phyloP scores from a whole-genome alignment of 2,329 filamentous ascomycete genomes.

The Penicillium sp. region DNA sequence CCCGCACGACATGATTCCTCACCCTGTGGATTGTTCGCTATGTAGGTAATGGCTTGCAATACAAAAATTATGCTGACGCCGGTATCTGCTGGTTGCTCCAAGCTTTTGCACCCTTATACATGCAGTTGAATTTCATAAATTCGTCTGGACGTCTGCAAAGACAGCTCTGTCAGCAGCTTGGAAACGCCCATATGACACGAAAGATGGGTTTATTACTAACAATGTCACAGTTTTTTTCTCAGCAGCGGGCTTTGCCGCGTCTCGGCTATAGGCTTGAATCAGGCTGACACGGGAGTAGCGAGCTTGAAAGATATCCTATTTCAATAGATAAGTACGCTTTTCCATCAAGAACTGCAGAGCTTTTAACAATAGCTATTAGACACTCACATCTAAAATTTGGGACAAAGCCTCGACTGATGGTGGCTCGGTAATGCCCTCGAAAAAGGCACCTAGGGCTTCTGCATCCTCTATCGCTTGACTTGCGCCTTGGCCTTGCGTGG shows the following conservation, averaged over 20 bases:
- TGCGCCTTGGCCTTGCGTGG: slow-evolving; percentile 23
- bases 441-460: slow-evolving; percentile 29
- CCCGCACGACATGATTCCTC: too few relatives aligned
- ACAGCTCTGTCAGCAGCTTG: neutral
- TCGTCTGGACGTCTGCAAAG: slow-evolving; percentile 9
- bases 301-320: slow-evolving; percentile 9
- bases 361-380: neutral
- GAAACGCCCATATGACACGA: neutral
- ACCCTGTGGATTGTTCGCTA: too few relatives aligned
- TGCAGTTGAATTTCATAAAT: slow-evolving; percentile 15
- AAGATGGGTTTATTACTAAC: neutral
- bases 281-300: slow-evolving; percentile 10
- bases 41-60: too few relatives aligned
- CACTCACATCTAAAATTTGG: slow-evolving; percentile 5
- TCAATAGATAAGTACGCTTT: neutral
- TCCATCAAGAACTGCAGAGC: neutral
- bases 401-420: slow-evolving; percentile 1
- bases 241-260: slow-evolving; percentile 12
- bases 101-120: slow-evolving; percentile 9
- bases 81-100: slow-evolving; percentile 6
- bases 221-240: slow-evolving; percentile 8
- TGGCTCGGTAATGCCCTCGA: slow-evolving; percentile 4
- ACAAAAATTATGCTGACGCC: too few relatives aligned
- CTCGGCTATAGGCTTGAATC: slow-evolving; percentile 12
- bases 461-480: slow-evolving; percentile 44